These are phyloP conservation scores for Sophora flavescens DNA, from an alignment of 306 rosid species.

Conservation along the genomic window DNA sequence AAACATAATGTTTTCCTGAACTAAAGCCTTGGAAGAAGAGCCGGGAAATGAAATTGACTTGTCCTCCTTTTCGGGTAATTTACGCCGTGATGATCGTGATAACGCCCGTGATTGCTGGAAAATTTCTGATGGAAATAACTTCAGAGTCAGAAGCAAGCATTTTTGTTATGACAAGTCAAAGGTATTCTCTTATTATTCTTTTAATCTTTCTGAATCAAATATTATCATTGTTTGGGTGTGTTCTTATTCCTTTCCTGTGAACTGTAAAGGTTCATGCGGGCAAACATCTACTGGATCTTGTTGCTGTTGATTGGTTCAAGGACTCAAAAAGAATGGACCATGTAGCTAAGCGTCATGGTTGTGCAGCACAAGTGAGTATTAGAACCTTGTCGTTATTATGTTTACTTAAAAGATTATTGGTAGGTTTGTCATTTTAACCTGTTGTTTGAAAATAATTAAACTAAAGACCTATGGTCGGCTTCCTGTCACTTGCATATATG, in stretches of 20 bases:
- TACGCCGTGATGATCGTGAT: constrained; percentile 81
- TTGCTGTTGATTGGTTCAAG: constrained; percentile 99
- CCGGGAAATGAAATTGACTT: constrained; percentile 75
- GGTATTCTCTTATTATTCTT: constrained; percentile 59
- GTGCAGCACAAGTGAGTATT: constrained; percentile 90
- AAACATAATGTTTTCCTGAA: constrained; percentile 51
- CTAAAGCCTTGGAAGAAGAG: constrained; percentile 84
- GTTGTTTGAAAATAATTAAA: constrained; percentile 12
- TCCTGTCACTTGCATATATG: constrained; percentile 7
- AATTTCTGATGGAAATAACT: constrained; percentile 92
- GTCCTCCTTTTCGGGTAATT: constrained; percentile 88
- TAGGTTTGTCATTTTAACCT: constrained; percentile 39
- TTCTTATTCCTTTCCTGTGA: constrained; percentile 50
- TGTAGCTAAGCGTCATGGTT: constrained; percentile 91
- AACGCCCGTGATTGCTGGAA: constrained; percentile 96
- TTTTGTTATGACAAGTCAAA: constrained; percentile 87
- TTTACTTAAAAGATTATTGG: constrained; percentile 34
- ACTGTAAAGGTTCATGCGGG: constrained; percentile 88
- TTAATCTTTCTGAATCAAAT: constrained; percentile 25
- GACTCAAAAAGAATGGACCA: constrained; percentile 98
- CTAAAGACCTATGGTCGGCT: constrained; percentile 27
- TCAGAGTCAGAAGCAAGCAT: constrained; percentile 94
- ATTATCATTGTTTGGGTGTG: constrained; percentile 32
- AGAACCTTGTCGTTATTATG: constrained; percentile 15
- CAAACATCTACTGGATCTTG: constrained; percentile 94